Evolutionary conservation across 306 rosid genomes (phyloP).

Genomic region (Lagenaria siceraria): DNA sequence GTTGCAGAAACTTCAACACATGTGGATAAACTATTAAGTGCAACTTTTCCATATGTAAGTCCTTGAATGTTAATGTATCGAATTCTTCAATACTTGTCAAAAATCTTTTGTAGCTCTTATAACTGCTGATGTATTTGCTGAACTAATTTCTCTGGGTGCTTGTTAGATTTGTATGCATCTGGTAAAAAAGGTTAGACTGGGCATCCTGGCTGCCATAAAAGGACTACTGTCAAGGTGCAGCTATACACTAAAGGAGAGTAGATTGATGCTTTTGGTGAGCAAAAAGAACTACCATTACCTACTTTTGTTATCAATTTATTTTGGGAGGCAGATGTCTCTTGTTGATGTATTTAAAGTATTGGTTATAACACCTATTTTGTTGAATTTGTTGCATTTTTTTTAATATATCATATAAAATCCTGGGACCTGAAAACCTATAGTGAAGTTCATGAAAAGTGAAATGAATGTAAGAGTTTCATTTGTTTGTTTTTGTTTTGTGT

Average conservation of each 20-base stretch:
- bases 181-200: slow-evolving; percentile 66
- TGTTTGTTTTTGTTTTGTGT: too few relatives aligned
- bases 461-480: background rate
- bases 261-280: slow-evolving; percentile 92
- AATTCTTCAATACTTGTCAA: slow-evolving; percentile 8
- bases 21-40: slow-evolving; percentile 53
- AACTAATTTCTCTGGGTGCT: slow-evolving; percentile 16
- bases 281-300: slow-evolving; percentile 4
- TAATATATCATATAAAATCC: background rate
- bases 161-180: slow-evolving; percentile 83
- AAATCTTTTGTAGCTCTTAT: background rate
- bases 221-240: slow-evolving; percentile 62
- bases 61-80: slow-evolving; percentile 1
- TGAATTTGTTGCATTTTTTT: background rate
- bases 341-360: background rate
- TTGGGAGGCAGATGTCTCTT: slow-evolving; percentile 5
- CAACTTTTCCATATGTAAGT: slow-evolving; percentile 77
- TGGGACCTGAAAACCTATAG: background rate
- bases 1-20: slow-evolving; percentile 48
- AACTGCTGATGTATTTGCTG: background rate
- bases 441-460: background rate
- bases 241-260: slow-evolving; percentile 47
- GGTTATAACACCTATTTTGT: background rate
- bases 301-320: slow-evolving; percentile 2
- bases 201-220: slow-evolving; percentile 59